Conservation (phyloP, 305 asterid species). For the Lippia alba region DNA sequence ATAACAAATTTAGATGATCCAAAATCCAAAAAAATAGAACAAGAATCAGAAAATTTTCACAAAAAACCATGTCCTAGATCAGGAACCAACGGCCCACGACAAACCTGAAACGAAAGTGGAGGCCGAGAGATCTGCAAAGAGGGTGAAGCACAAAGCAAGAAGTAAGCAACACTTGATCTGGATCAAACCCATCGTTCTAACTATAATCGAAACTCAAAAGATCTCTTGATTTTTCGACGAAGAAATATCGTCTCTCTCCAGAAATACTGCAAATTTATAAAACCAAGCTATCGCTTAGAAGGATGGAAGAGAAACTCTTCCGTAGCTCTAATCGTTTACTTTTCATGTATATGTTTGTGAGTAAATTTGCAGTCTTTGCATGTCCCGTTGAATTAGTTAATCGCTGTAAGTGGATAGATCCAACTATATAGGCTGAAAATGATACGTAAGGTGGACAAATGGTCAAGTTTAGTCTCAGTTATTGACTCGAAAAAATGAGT, state of each 20-base stretch:
- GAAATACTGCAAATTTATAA: background rate
- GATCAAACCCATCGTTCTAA: slow-evolving; percentile 24
- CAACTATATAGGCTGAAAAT: background rate
- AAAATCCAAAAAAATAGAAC: background rate
- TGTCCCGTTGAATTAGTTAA: background rate
- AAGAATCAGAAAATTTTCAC: background rate
- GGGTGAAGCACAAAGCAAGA: slow-evolving; percentile 29
- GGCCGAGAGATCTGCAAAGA: slow-evolving; percentile 29
- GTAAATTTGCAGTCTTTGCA: background rate
- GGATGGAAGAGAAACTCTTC: background rate
- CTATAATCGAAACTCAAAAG: background rate
- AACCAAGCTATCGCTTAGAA: background rate
- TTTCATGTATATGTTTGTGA: background rate
- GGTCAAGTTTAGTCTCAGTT: background rate
- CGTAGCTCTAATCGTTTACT: background rate
- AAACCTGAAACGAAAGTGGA: slow-evolving; percentile 49
- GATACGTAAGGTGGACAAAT: background rate
- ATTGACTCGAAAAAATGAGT: slow-evolving; percentile 8
- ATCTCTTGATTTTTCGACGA: slow-evolving; percentile 2
- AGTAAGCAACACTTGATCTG: slow-evolving; percentile 30
- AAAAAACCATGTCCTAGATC: background rate
- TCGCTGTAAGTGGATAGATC: background rate
- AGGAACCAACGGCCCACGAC: background rate
- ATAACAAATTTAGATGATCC: slow-evolving; percentile 1
- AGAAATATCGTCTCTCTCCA: background rate